These are phyloP conservation scores for Aspergillus japonicus DNA, from an alignment of 2,329 filamentous ascomycete species.

Conservation along the genomic window DNA sequence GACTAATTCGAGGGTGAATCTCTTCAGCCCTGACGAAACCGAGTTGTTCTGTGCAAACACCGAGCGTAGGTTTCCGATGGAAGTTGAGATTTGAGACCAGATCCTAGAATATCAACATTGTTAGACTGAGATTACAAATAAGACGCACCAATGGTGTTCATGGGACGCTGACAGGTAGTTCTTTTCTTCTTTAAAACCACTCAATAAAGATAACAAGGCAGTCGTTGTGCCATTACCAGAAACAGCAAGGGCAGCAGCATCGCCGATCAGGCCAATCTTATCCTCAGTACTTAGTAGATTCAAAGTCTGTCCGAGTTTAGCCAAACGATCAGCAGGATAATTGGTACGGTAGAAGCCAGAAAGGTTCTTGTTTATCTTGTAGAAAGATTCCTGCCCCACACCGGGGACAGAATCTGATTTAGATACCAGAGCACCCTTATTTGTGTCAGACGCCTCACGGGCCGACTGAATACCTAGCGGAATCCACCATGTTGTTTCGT, in stretches of 20 bases:
- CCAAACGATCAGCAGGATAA: constrained; percentile 80
- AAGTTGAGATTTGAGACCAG: constrained; percentile 80
- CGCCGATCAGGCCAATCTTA: constrained; percentile 88
- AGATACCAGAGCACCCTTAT: constrained; percentile 66
- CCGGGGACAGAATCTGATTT: constrained; percentile 72
- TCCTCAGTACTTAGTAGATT: constrained; percentile 77
- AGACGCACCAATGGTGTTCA: not conserved
- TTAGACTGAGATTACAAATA: constrained; percentile 17
- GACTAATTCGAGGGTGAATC: constrained; percentile 76
- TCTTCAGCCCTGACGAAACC: constrained; percentile 70
- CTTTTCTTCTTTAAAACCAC: constrained; percentile 77
- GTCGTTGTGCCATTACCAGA: constrained; percentile 81
- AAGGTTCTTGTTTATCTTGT: constrained; percentile 88
- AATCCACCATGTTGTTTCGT: constrained; percentile 93
- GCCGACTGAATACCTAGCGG: constrained; percentile 83
- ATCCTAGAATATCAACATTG: constrained; percentile 50
- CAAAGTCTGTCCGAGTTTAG: constrained; percentile 74
- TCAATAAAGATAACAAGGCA: constrained; percentile 76
- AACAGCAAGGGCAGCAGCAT: constrained; percentile 83
- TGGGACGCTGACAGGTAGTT: constrained; percentile 65
- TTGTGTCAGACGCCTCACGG: constrained; percentile 60
- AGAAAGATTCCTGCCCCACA: constrained; percentile 72
- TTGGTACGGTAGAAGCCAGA: constrained; percentile 92
- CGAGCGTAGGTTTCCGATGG: constrained; percentile 73
- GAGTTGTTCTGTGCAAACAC: constrained; percentile 76